These are phyloP conservation scores for Malus hybrid DNA, from an alignment of 331 rosid genomes.

Conservation along the genomic window DNA sequence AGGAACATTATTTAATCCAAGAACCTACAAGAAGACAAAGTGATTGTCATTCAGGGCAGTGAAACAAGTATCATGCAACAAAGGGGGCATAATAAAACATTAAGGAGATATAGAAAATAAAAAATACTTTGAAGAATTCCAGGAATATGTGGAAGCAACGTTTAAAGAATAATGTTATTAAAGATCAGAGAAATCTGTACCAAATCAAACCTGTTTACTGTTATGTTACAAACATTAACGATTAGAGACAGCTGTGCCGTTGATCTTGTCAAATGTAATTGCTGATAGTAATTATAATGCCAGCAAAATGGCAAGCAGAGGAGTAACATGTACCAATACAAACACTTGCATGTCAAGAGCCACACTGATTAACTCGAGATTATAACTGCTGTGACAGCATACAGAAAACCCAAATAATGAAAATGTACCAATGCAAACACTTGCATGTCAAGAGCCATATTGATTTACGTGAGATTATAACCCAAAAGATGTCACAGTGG, in stretches of 20 bases:
- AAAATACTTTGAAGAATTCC: no score
- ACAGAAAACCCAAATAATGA: neutral
- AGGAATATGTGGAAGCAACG: neutral
- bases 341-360: neutral
- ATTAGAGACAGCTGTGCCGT: neutral
- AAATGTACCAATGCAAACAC: no score
- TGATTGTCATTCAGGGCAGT: neutral
- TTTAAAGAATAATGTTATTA: neutral
- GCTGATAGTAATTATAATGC: neutral
- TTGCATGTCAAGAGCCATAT: neutral
- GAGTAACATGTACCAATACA: neutral
- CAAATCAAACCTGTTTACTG: neutral
- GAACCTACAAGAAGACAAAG: conserved; percentile 40
- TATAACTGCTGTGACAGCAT: neutral
- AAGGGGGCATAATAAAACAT: neutral
- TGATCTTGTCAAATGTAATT: neutral
- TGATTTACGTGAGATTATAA: neutral
- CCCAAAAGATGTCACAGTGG: neutral
- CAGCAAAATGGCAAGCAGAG: neutral
- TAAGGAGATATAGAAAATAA: neutral
- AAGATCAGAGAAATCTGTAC: neutral
- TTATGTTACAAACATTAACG: neutral
- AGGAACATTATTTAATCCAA: conserved; percentile 89
- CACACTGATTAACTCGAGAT: neutral
- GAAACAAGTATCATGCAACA: neutral